Percentiles rank a stretch among this genome's conserved stretches.
phyloP scores from a whole-genome alignment of 345 rosid genomes.

The Ceriops zippeliana region DNA sequence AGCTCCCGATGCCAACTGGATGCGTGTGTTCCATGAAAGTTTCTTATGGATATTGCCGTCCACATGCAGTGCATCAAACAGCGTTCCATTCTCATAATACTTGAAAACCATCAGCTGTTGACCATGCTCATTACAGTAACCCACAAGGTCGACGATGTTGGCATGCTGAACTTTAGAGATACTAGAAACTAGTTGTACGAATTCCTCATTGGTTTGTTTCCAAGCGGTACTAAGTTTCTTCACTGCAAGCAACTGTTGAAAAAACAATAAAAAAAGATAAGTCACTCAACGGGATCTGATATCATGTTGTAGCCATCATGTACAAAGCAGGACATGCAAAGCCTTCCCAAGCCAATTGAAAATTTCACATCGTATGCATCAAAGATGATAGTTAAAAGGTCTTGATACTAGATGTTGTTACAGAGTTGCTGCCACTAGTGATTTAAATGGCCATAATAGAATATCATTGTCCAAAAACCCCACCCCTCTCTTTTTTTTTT shows the following conservation, averaged over 20 bases:
- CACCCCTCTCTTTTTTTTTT: neutral
- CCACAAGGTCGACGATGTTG: slow-evolving; percentile 68
- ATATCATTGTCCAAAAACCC: neutral
- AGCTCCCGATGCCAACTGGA: slow-evolving; percentile 71
- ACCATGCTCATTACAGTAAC: slow-evolving; percentile 78
- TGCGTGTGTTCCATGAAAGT: slow-evolving; percentile 74
- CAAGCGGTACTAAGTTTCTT: slow-evolving; percentile 64
- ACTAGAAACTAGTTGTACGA: slow-evolving; percentile 48
- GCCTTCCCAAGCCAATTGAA: neutral
- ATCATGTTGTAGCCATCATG: neutral
- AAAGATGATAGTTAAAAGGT: neutral
- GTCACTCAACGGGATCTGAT: slow-evolving; percentile 1
- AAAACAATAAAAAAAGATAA: slow-evolving; percentile 9
- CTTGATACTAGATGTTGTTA: too few relatives aligned
- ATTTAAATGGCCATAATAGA: neutral
- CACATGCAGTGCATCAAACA: slow-evolving; percentile 71
- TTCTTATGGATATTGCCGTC: slow-evolving; percentile 56
- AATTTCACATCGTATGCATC: neutral
- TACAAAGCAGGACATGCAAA: neutral
- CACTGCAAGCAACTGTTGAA: slow-evolving; percentile 59
- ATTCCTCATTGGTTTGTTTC: slow-evolving; percentile 55
- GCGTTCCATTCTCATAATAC: slow-evolving; percentile 62
- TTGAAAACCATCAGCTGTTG: slow-evolving; percentile 68
- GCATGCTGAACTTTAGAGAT: slow-evolving; percentile 61
- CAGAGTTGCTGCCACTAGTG: too few relatives aligned